phyloP scores from a whole-genome alignment of 73 alveolate genomes.

The Paramecium primaurelia region DNA sequence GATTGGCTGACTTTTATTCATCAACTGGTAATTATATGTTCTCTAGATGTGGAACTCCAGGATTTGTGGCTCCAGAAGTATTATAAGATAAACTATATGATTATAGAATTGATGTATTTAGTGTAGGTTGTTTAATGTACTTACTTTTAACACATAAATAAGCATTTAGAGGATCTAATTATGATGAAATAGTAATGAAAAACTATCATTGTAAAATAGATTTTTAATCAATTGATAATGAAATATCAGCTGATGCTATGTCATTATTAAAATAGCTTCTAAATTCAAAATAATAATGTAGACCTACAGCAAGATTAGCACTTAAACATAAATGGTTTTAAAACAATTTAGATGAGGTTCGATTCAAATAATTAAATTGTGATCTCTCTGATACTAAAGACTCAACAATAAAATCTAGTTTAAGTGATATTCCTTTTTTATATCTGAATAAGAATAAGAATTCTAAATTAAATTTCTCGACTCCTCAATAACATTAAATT shows the following conservation, averaged over 20 bases:
- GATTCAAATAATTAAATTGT: neutral
- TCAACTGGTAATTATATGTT: conserved; percentile 52
- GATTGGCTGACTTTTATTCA: conserved; percentile 68
- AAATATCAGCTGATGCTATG: neutral
- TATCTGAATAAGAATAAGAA: neutral
- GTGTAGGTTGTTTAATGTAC: conserved; percentile 70
- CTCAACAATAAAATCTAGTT: neutral
- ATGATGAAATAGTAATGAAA: conserved; percentile 53
- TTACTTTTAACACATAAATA: conserved; percentile 61
- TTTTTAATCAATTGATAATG: neutral
- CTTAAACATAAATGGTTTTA: conserved; percentile 57
- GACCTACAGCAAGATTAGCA: conserved; percentile 59
- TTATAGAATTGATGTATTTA: conserved; percentile 66
- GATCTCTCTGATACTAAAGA: neutral
- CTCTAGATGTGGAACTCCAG: conserved; percentile 77
- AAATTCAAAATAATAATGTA: neutral
- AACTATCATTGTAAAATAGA: conserved; percentile 59
- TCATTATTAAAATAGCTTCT: conserved; percentile 37
- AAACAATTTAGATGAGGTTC: neutral
- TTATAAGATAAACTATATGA: conserved; percentile 55
- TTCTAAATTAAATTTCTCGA: neutral
- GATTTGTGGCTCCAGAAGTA: conserved; percentile 79
- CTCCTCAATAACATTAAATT: neutral
- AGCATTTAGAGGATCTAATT: conserved; percentile 62
- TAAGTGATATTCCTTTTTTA: neutral